Evolutionary conservation across 441 rosid genomes (phyloP).

Genomic region (Adansonia grandidieri): DNA sequence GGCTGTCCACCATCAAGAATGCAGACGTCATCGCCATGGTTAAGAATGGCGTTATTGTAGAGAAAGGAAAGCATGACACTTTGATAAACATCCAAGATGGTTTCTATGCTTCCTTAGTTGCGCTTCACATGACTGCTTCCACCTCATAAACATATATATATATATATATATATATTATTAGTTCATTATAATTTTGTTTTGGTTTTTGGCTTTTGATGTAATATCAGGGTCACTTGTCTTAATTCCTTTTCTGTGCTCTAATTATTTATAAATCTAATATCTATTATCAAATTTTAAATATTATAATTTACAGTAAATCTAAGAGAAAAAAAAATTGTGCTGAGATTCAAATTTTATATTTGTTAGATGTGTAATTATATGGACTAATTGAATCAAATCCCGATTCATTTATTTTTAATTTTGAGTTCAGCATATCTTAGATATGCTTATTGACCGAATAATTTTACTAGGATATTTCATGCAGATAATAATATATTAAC

Average conservation of each 20-base stretch:
- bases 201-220: neutral
- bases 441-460: no score
- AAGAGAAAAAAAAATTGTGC: no score
- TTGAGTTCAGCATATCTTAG: no score
- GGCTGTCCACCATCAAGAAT: slow-evolving; percentile 50
- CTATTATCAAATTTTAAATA: neutral
- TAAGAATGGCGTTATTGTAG: slow-evolving; percentile 46
- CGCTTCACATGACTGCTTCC: slow-evolving; percentile 44
- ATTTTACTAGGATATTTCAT: neutral
- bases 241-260: neutral
- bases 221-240: neutral
- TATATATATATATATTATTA: neutral
- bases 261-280: neutral
- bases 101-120: slow-evolving; percentile 47
- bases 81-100: slow-evolving; percentile 47
- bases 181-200: neutral
- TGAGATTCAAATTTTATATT: no score
- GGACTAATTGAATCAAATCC: no score
- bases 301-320: neutral
- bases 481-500: slow-evolving; percentile 2
- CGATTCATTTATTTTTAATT: no score
- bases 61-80: slow-evolving; percentile 52
- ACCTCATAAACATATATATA: neutral
- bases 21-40: slow-evolving; percentile 50
- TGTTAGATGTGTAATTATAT: no score